Evolutionary conservation across 108 stramenopile genomes (phyloP).

Genomic region (Cyclostephanos invisitatus): DNA sequence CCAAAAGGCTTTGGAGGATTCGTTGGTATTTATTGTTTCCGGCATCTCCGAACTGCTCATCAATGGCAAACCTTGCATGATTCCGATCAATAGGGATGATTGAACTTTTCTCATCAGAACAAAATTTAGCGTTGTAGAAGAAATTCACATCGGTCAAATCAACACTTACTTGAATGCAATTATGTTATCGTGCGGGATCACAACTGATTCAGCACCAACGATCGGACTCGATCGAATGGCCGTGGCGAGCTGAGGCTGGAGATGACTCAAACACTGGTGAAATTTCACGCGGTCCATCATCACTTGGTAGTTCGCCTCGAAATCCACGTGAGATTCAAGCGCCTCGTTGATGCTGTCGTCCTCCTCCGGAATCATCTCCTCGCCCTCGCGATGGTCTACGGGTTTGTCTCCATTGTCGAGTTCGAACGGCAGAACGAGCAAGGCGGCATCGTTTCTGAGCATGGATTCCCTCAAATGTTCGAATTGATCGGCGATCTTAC

Average conservation of each 20-base stretch:
- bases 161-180: constrained; percentile 35
- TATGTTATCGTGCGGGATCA: constrained; percentile 38
- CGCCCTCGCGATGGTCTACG: constrained; percentile 10
- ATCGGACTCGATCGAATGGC: constrained; percentile 16
- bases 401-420: constrained; percentile 10
- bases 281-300: constrained; percentile 37
- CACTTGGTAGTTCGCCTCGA: constrained; percentile 13
- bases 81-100: background rate
- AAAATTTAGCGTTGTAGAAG: background rate
- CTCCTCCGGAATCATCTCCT: constrained; percentile 14
- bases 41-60: constrained; percentile 19
- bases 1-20: constrained; percentile 32
- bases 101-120: background rate
- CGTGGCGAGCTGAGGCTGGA: constrained; percentile 36
- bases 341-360: constrained; percentile 31
- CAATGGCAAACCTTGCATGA: constrained; percentile 23
- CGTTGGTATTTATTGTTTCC: constrained; percentile 22
- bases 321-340: constrained; percentile 25
- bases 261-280: constrained; percentile 44
- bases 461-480: constrained; percentile 18
- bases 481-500: constrained; percentile 32
- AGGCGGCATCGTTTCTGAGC: constrained; percentile 39
- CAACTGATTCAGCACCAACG: constrained; percentile 18
- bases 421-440: constrained; percentile 29
- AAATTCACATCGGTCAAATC: constrained; percentile 3